A percentile compares a stretch with the other conserved stretches of the same genome.
Conservation (phyloP, 257 asterid species). For the Primulina huaijiensis region DNA sequence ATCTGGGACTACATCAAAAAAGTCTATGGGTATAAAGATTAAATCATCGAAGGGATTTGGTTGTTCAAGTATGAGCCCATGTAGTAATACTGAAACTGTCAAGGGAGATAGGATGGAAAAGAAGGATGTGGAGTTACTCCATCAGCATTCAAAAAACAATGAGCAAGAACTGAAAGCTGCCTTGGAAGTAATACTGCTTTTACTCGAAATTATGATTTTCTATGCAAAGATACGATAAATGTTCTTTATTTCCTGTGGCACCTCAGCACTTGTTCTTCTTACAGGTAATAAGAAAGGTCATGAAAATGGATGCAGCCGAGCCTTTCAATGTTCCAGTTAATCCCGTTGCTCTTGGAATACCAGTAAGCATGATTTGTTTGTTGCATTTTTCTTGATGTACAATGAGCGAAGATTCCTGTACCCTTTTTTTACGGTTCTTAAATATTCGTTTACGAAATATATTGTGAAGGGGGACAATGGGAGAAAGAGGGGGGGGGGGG, state of each 20-base stretch:
- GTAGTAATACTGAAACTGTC: constrained; percentile 55
- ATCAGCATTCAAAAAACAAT: constrained; percentile 42
- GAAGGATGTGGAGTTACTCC: constrained; percentile 46
- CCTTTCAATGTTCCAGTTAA: constrained; percentile 88
- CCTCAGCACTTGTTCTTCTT: constrained; percentile 24
- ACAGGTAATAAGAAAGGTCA: constrained; percentile 78
- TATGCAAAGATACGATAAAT: constrained; percentile 10
- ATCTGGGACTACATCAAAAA: constrained; percentile 45
- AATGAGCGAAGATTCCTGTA: constrained; percentile 11
- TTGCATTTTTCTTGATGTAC: neutral
- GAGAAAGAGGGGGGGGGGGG: constrained; percentile 1
- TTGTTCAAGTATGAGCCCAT: constrained; percentile 84
- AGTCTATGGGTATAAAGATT: constrained; percentile 63
- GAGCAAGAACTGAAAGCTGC: constrained; percentile 76
- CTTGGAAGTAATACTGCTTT: constrained; percentile 62
- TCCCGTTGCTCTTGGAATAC: constrained; percentile 87
- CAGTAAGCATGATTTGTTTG: constrained; percentile 38
- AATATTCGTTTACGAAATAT: neutral
- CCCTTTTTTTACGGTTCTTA: constrained; percentile 3
- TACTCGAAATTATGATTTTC: constrained; percentile 9
- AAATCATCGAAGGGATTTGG: constrained; percentile 70
- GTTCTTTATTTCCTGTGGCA: constrained; percentile 13
- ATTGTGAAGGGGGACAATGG: neutral
- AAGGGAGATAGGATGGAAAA: constrained; percentile 59
- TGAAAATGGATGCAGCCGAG: constrained; percentile 97